phyloP scores from a whole-genome alignment of 1,284 basidiomycete species.

The Xerocomus nothofagi region DNA sequence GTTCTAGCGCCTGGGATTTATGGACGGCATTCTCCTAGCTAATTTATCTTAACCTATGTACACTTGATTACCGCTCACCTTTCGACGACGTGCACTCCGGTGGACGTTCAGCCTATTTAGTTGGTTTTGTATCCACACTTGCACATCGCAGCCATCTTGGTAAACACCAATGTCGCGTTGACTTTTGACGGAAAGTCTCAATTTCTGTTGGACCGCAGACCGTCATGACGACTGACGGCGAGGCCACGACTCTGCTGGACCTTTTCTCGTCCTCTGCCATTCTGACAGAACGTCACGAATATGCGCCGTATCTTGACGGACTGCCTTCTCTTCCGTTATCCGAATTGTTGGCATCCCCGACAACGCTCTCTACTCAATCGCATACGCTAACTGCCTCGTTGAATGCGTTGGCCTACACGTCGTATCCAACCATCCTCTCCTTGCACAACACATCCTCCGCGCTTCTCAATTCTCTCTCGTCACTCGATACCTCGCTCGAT shows the following conservation, averaged over 20 bases:
- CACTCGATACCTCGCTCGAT: slow-evolving; percentile 67
- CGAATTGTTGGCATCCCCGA: slow-evolving; percentile 70
- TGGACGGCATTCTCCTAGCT: neutral
- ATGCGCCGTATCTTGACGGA: slow-evolving; percentile 56
- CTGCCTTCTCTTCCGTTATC: slow-evolving; percentile 65
- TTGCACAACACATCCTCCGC: slow-evolving; percentile 74
- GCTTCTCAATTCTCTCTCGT: slow-evolving; percentile 62
- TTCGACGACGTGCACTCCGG: neutral
- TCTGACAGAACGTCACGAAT: slow-evolving; percentile 28
- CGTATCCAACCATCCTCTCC: slow-evolving; percentile 85
- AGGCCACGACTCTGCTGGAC: slow-evolving; percentile 27
- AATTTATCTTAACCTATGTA: slow-evolving; percentile 7
- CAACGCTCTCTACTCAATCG: slow-evolving; percentile 73
- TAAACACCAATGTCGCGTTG: neutral
- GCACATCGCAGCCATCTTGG: slow-evolving; percentile 5
- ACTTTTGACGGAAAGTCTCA: neutral
- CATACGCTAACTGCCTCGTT: slow-evolving; percentile 84
- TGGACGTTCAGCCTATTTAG: neutral
- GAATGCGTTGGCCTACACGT: slow-evolving; percentile 83
- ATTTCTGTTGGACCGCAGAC: neutral
- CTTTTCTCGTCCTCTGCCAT: slow-evolving; percentile 24
- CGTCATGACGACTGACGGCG: slow-evolving; percentile 26
- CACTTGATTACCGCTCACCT: slow-evolving; percentile 1
- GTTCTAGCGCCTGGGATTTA: neutral
- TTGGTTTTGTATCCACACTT: slow-evolving; percentile 22